phyloP scores from a whole-genome alignment of 176 grass and related monocot genomes.

The Tuctoria greenei region DNA sequence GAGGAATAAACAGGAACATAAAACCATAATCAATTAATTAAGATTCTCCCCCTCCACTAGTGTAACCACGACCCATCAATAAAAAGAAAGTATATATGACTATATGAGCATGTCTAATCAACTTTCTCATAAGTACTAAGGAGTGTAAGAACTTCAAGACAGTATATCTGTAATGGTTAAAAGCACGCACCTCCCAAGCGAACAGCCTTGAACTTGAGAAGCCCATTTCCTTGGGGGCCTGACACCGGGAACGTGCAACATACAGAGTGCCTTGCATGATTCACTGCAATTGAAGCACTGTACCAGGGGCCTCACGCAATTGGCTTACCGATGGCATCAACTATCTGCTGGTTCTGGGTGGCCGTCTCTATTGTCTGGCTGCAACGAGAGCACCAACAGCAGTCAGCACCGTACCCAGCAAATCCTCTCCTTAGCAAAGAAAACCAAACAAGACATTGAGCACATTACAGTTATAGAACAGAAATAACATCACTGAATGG shows the following conservation, averaged over 20 bases:
- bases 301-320: conserved; percentile 74
- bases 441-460: neutral
- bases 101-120: neutral
- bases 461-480: neutral
- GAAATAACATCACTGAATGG: neutral
- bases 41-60: too few species aligned
- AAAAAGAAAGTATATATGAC: neutral
- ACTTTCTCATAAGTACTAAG: neutral
- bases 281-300: conserved; percentile 56
- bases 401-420: neutral
- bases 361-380: conserved; percentile 82
- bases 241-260: conserved; percentile 76
- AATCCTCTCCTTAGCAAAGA: neutral
- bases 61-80: neutral
- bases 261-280: conserved; percentile 43
- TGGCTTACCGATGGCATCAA: conserved; percentile 56
- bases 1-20: too few species aligned
- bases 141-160: neutral
- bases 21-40: too few species aligned
- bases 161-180: neutral
- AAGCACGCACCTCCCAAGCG: conserved; percentile 46
- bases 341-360: conserved; percentile 59
- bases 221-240: conserved; percentile 54
- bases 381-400: conserved; percentile 23
- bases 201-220: conserved; percentile 83